phyloP scores from a whole-genome alignment of 2,329 filamentous ascomycete genomes.

The Verticillium zaregamsianum region DNA sequence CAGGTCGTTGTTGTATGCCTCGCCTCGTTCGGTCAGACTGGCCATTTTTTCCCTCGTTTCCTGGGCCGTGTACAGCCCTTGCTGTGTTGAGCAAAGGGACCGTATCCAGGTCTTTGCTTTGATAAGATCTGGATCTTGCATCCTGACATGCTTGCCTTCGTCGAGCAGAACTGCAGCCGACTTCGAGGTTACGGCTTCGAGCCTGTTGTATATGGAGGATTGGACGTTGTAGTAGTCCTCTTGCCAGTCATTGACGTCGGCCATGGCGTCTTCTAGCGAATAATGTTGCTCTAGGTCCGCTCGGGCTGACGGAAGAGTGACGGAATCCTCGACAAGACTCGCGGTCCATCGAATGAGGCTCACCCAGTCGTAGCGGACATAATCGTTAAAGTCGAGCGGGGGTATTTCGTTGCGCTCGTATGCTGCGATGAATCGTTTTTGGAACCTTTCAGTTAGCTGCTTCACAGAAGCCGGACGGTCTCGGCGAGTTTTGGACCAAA shows the following conservation, averaged over 20 bases:
- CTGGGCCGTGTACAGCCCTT: slow-evolving; percentile 42
- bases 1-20: slow-evolving; percentile 34
- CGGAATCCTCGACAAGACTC: slow-evolving; percentile 24
- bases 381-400: slow-evolving; percentile 58
- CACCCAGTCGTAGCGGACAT: slow-evolving; percentile 65
- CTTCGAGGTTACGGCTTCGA: slow-evolving; percentile 49
- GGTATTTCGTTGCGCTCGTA: slow-evolving; percentile 61
- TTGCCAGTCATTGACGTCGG: slow-evolving; percentile 39
- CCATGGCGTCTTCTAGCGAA: slow-evolving; percentile 30
- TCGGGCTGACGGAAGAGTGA: slow-evolving; percentile 44
- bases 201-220: slow-evolving; percentile 52
- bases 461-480: slow-evolving; percentile 50
- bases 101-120: slow-evolving; percentile 57
- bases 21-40: slow-evolving; percentile 37
- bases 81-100: slow-evolving; percentile 51
- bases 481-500: slow-evolving; percentile 50
- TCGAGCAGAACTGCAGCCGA: slow-evolving; percentile 34
- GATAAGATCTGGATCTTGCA: slow-evolving; percentile 22
- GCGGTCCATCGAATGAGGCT: slow-evolving; percentile 61
- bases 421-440: slow-evolving; percentile 59
- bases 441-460: slow-evolving; percentile 58
- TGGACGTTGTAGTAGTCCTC: slow-evolving; percentile 52
- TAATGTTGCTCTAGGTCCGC: slow-evolving; percentile 39
- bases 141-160: background rate
- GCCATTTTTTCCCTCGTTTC: slow-evolving; percentile 36